Evolutionary conservation across 768 basidiomycete species (phyloP).

Genomic region (Collybia mongolica): DNA sequence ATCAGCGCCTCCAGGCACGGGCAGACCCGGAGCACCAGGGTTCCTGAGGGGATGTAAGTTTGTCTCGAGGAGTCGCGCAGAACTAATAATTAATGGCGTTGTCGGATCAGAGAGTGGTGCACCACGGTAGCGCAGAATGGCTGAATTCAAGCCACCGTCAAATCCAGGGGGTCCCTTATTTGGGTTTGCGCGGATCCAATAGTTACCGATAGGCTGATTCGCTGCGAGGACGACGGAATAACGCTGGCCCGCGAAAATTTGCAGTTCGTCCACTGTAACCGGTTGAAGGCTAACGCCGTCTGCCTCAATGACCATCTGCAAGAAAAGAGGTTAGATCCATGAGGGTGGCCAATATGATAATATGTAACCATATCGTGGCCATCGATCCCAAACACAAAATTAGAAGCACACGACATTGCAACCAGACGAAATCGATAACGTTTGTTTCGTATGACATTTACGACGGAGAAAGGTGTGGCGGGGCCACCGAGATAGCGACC

Average conservation of each 20-base stretch:
- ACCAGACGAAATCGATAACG: conserved; percentile 49
- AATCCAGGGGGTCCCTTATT: conserved; percentile 24
- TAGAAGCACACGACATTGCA: conserved; percentile 41
- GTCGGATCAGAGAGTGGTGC: conserved; percentile 28
- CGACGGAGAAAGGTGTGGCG: conserved; percentile 29
- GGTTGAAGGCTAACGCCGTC: conserved; percentile 36
- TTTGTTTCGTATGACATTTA: conserved; percentile 32
- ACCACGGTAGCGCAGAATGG: conserved; percentile 37
- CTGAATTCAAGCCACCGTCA: conserved; percentile 35
- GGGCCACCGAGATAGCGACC: conserved; percentile 42
- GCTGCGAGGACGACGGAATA: conserved; percentile 43
- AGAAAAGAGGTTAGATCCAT: background rate
- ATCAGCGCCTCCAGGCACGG: conserved; percentile 24
- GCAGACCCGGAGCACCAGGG: conserved; percentile 26
- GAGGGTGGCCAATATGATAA: background rate
- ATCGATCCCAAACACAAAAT: conserved; percentile 20
- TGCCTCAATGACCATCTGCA: conserved; percentile 33
- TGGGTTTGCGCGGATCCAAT: conserved; percentile 40
- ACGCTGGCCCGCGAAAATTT: conserved; percentile 39
- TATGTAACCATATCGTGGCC: conserved; percentile 29
- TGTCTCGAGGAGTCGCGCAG: conserved; percentile 30
- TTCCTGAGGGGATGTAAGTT: conserved; percentile 29
- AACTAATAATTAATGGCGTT: conserved; percentile 20
- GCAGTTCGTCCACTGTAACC: conserved; percentile 33
- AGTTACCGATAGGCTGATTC: conserved; percentile 34